These are phyloP conservation scores for Populus tremula DNA, from an alignment of 345 rosid species.

Conservation along the genomic window DNA sequence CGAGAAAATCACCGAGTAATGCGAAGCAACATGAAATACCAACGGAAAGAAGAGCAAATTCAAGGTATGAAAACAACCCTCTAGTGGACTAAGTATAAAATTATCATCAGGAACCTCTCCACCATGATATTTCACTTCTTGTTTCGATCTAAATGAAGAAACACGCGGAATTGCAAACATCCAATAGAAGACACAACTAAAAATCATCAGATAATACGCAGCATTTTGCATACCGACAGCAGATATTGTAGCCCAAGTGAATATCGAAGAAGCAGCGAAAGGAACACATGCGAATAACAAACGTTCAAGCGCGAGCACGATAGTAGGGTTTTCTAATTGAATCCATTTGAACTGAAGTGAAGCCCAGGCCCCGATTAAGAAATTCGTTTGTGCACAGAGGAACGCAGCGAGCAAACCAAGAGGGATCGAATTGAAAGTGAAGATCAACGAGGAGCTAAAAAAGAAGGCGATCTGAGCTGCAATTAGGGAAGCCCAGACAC, in stretches of 20 bases:
- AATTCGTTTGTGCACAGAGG: slow-evolving; percentile 73
- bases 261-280: slow-evolving; percentile 66
- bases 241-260: slow-evolving; percentile 92
- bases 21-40: slow-evolving; percentile 80
- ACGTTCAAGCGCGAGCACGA: slow-evolving; percentile 85
- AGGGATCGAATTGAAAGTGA: slow-evolving; percentile 57
- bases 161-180: slow-evolving; percentile 69
- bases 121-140: slow-evolving; percentile 82
- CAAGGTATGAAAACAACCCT: slow-evolving; percentile 77
- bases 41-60: slow-evolving; percentile 80
- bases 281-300: slow-evolving; percentile 86
- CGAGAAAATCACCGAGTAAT: slow-evolving; percentile 66
- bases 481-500: slow-evolving; percentile 81
- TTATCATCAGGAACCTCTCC: slow-evolving; percentile 89
- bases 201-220: slow-evolving; percentile 71
- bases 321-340: slow-evolving; percentile 80
- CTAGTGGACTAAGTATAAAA: slow-evolving; percentile 70
- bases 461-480: slow-evolving; percentile 93
- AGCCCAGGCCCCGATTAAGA: slow-evolving; percentile 83
- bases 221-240: slow-evolving; percentile 90
- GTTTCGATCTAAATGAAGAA: slow-evolving; percentile 84
- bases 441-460: slow-evolving; percentile 63
- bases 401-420: slow-evolving; percentile 67
- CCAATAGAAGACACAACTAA: slow-evolving; percentile 93
- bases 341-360: slow-evolving; percentile 99